Percentiles rank a stretch among this genome's conserved stretches.
Evolutionary conservation across 768 basidiomycete genomes (phyloP).

Genomic region (Podaxis pistillaris): DNA sequence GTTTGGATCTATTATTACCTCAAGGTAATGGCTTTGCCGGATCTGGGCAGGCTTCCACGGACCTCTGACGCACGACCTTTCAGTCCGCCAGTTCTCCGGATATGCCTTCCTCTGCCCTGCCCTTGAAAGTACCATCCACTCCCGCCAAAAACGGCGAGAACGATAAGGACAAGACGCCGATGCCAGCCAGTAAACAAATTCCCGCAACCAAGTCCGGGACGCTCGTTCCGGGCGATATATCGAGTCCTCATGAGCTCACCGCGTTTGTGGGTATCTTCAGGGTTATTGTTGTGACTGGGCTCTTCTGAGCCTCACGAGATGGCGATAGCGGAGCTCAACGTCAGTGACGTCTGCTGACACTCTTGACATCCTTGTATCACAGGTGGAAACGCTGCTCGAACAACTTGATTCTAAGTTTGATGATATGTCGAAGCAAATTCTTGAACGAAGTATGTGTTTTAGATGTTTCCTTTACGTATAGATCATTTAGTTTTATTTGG

Average conservation of each 20-base stretch:
- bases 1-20: conserved; percentile 21
- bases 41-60: neutral
- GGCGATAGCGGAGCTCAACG: neutral
- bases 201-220: conserved; percentile 37
- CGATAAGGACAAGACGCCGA: conserved; percentile 54
- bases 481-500: conserved; percentile 14
- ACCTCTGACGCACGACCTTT: neutral
- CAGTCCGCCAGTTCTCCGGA: conserved; percentile 15
- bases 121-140: conserved; percentile 63
- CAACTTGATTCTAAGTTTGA: conserved; percentile 91
- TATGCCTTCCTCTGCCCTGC: conserved; percentile 57
- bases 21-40: conserved; percentile 9
- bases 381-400: conserved; percentile 88
- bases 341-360: neutral
- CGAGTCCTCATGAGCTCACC: conserved; percentile 91
- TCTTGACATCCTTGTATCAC: conserved; percentile 7
- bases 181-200: conserved; percentile 40
- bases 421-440: conserved; percentile 88
- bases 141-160: conserved; percentile 44
- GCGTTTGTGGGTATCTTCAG: conserved; percentile 70
- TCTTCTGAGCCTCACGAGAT: neutral
- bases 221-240: conserved; percentile 61
- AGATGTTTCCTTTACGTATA: conserved; percentile 8
- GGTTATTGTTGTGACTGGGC: neutral
- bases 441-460: conserved; percentile 63